These are phyloP conservation scores for Saccharum officinarum DNA, from an alignment of 176 grass and related monocot genomes.

Conservation along the genomic window DNA sequence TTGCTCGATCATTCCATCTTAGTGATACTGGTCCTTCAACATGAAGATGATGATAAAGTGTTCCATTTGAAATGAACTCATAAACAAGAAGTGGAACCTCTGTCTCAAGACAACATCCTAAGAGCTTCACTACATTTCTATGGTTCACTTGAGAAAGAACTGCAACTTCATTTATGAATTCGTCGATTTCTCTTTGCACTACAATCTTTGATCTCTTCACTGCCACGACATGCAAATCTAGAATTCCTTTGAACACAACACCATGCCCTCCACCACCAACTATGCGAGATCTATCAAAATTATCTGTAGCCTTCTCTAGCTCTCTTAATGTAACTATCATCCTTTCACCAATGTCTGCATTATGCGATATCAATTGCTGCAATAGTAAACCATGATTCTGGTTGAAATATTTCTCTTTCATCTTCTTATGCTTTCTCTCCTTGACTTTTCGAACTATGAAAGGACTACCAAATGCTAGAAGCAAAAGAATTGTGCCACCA, in stretches of 20 bases:
- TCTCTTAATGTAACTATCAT: slow-evolving; percentile 49
- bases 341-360: slow-evolving; percentile 46
- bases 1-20: slow-evolving; percentile 34
- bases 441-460: slow-evolving; percentile 39
- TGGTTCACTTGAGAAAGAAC: slow-evolving; percentile 68
- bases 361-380: slow-evolving; percentile 41
- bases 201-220: slow-evolving; percentile 60
- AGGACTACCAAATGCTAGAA: slow-evolving; percentile 31
- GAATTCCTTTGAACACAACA: slow-evolving; percentile 48
- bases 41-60: slow-evolving; percentile 45
- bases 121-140: background rate
- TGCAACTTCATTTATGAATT: slow-evolving; percentile 60
- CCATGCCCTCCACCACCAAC: slow-evolving; percentile 53
- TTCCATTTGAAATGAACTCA: slow-evolving; percentile 43
- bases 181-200: slow-evolving; percentile 43
- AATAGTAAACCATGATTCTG: slow-evolving; percentile 57
- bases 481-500: slow-evolving; percentile 3
- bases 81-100: slow-evolving; percentile 35
- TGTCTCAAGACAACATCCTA: slow-evolving; percentile 40
- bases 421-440: slow-evolving; percentile 22
- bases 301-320: slow-evolving; percentile 61
- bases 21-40: slow-evolving; percentile 11
- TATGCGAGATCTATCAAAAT: slow-evolving; percentile 37
- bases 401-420: slow-evolving; percentile 41
- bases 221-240: slow-evolving; percentile 46